phyloP scores from a whole-genome alignment of 805 yeast species.

The Scheffersomyces coipomensis region DNA sequence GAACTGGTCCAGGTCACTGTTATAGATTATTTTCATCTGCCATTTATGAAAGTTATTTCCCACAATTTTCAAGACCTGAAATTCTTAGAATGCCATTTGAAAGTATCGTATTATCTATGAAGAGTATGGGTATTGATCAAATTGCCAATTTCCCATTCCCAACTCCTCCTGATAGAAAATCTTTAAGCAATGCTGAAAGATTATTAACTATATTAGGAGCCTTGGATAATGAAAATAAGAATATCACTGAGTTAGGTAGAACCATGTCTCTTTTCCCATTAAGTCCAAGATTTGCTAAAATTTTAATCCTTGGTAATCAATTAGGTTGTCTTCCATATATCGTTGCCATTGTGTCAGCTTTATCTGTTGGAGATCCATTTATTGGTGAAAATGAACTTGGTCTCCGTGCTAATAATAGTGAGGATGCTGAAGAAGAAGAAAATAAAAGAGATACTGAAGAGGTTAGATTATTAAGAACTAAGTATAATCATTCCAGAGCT shows the following conservation, averaged over 20 bases:
- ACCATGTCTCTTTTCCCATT: constrained; percentile 90
- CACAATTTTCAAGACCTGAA: constrained; percentile 83
- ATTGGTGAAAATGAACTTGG: constrained; percentile 74
- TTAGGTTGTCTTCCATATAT: constrained; percentile 80
- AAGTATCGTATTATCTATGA: constrained; percentile 93
- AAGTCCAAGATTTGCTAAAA: constrained; percentile 90
- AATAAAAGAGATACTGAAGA: constrained; percentile 36
- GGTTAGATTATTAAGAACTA: constrained; percentile 42
- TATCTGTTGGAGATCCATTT: constrained; percentile 93
- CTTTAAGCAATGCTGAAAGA: constrained; percentile 64
- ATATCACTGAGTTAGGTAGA: constrained; percentile 74
- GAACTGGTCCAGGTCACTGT: constrained; percentile 98
- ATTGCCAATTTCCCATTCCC: constrained; percentile 94
- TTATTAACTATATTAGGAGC: constrained; percentile 79
- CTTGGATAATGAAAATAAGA: constrained; percentile 47
- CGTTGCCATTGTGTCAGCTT: constrained; percentile 87
- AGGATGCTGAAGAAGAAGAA: constrained; percentile 29
- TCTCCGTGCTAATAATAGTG: constrained; percentile 23
- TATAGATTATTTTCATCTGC: constrained; percentile 93
- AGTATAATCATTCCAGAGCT: constrained; percentile 57
- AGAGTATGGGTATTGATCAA: constrained; percentile 93
- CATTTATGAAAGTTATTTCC: constrained; percentile 81
- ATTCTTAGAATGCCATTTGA: constrained; percentile 94
- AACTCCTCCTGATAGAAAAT: constrained; percentile 74
- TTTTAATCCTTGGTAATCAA: constrained; percentile 85